Evolutionary conservation across 2,329 filamentous ascomycete genomes (phyloP).

Genomic region (Neocatenulostroma microsporum): DNA sequence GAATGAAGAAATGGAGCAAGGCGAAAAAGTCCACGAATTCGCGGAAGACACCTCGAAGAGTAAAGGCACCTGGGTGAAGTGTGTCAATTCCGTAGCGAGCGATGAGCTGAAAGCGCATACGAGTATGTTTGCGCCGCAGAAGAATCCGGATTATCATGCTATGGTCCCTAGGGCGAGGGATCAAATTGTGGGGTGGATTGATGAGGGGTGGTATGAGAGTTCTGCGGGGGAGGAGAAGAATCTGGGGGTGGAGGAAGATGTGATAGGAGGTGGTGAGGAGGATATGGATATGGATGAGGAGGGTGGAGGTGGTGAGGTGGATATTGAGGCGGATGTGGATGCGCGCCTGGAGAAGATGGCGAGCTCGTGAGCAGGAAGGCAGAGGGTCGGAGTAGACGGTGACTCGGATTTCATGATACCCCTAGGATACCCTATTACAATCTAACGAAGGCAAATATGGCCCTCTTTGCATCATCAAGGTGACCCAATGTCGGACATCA

Average conservation of each 20-base stretch:
- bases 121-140: slow-evolving; percentile 64
- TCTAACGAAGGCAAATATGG: no score
- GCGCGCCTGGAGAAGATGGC: no score
- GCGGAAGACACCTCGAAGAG: slow-evolving; percentile 23
- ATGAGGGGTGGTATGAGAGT: slow-evolving; percentile 20
- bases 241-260: slow-evolving; percentile 1
- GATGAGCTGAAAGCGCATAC: slow-evolving; percentile 80
- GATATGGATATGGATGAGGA: slow-evolving; percentile 15
- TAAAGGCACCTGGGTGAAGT: slow-evolving; percentile 54
- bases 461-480: no score
- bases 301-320: no score
- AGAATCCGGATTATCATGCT: slow-evolving; percentile 65
- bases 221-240: no score
- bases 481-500: no score
- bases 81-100: slow-evolving; percentile 69
- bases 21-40: slow-evolving; percentile 28
- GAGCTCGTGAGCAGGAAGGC: no score
- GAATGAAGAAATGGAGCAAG: slow-evolving; percentile 26
- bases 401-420: no score
- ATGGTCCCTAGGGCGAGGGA: slow-evolving; percentile 59
- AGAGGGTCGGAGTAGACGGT: no score
- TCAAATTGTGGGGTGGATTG: slow-evolving; percentile 56
- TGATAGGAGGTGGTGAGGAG: slow-evolving; percentile 6
- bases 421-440: no score
- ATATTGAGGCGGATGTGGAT: no score